Conservation (phyloP, 257 asterid species). For the Solanum clarkiae region DNA sequence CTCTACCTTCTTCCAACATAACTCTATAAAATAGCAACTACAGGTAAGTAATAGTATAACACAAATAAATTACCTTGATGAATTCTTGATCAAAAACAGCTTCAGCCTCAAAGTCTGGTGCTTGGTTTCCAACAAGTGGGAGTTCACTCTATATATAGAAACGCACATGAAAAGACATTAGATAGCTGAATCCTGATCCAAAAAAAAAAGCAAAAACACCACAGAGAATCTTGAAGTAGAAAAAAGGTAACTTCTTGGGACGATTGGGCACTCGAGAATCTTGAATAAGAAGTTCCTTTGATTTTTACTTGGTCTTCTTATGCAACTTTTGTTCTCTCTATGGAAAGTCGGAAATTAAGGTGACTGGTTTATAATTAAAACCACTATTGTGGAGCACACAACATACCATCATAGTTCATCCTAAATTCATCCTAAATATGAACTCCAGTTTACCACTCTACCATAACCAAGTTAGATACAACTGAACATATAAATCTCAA, state of each 20-base stretch:
- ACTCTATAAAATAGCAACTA: neutral
- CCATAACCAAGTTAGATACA: neutral
- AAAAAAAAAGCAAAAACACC: neutral
- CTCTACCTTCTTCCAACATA: neutral
- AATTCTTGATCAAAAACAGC: constrained; percentile 97
- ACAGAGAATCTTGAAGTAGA: neutral
- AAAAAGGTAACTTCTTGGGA: neutral
- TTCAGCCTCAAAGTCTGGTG: constrained; percentile 97
- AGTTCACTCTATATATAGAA: constrained; percentile 42
- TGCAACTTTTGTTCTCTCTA: neutral
- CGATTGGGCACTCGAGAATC: neutral
- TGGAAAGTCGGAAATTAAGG: neutral
- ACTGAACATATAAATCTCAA: neutral
- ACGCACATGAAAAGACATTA: neutral
- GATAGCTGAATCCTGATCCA: neutral
- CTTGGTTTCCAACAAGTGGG: constrained; percentile 82
- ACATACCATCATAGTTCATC: neutral
- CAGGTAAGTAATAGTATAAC: neutral
- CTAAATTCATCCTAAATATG: neutral
- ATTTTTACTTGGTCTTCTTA: neutral
- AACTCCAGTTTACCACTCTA: neutral
- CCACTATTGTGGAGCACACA: neutral
- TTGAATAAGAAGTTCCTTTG: neutral
- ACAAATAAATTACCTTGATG: constrained; percentile 29
- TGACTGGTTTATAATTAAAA: neutral